Percentiles rank a stretch among this genome's conserved stretches.
Conservation (phyloP, 139 green algal species). For the Eudorina sp. region DNA sequence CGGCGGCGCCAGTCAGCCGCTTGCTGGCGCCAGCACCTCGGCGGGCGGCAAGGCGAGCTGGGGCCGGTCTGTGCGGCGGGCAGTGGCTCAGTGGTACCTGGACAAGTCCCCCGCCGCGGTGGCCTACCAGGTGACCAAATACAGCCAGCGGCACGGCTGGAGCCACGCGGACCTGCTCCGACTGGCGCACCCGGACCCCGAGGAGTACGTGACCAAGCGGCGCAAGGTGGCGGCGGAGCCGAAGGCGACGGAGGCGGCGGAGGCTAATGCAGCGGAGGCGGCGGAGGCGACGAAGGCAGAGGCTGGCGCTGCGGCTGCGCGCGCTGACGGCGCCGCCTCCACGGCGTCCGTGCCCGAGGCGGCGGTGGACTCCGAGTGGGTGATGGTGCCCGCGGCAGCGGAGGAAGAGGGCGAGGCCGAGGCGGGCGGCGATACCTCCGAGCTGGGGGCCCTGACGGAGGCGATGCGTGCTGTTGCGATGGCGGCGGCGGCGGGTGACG, state of each 20-base stretch:
- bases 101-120: conserved; percentile 2
- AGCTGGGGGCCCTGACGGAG: not conserved
- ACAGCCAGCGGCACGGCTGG: conserved; percentile 45
- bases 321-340: not conserved
- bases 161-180: conserved; percentile 43
- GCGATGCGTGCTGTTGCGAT: not conserved
- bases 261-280: not conserved
- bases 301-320: not conserved
- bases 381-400: not conserved
- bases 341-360: not conserved
- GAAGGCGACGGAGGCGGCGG: not conserved
- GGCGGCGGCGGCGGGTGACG: not conserved
- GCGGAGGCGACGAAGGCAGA: not conserved
- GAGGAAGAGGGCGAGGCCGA: not conserved
- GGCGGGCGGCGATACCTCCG: not conserved
- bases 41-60: conserved; percentile 18
- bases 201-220: not conserved
- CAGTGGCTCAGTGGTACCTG: conserved; percentile 31
- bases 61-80: conserved; percentile 30
- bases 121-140: conserved; percentile 48
- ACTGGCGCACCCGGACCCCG: conserved; percentile 31
- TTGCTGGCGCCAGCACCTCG: not conserved
- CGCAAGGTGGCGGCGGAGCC: not conserved
- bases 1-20: too few species aligned
- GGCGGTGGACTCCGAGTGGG: conserved; percentile 10